Base-by-base conservation (phyloP, 805 yeast genomes). In the Kazachstania taianensis region DNA sequence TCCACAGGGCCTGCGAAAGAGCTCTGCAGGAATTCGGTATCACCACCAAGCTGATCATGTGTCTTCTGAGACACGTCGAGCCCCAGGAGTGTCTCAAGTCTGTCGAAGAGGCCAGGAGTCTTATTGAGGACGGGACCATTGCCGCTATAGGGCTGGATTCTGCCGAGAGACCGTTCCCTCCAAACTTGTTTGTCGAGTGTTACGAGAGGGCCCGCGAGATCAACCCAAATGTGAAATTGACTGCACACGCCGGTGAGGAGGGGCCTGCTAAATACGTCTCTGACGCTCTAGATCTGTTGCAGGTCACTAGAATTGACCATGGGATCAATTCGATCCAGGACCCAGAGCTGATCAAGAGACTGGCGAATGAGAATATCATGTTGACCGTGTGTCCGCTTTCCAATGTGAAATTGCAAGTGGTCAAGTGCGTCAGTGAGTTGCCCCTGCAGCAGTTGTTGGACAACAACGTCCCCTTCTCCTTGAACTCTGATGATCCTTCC, bases 171-270 rank as follows among this genome's bases (percentile, higher is more conserved):
- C 86, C 84, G 23, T 77, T 78, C 60, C 89, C 87, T 12, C 89
- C 94, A 8, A 66, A 70, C 34, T 52, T 78, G 33, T 83, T 81
- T 50, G 61, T 60, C 10, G 81, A 78, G 33, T 77, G 85, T 53
- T 83, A 77, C 54, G 46, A 57, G 7, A 49, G 54, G 15, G 69
- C 81, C 6, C 65, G 63, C 37, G 60, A 63, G 17, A 52, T 63
- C 28, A 71, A 65, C 49, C 73, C 78, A 17, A 60, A 70, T 17
- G 69, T 78, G 37, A 69, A 74, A 27, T 65, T 80, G 37, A 83
- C 94, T 25, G 89, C 94, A 2, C 94, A 83, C 51, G 94, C 92
- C 2, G 94, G 94, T 49, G 94, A 83, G 60, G 94, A 83, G 63
- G 94, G 89, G 36, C 83, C 79, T 43, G 75, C 84, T 28, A 69